These are phyloP conservation scores for Pichiaceae sp. DNA, from an alignment of 1,139 yeast species.

Conservation along the genomic window DNA sequence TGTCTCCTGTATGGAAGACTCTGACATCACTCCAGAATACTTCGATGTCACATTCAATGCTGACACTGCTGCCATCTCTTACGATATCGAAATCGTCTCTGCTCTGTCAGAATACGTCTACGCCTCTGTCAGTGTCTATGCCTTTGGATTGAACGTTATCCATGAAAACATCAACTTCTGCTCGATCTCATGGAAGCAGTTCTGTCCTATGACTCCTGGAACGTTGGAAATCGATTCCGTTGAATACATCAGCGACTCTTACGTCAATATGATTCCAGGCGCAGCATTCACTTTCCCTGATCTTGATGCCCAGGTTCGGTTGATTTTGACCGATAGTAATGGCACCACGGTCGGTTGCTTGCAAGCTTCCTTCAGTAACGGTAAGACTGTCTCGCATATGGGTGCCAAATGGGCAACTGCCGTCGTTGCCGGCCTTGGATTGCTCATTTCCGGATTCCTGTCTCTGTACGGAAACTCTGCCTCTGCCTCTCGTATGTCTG, in stretches of 20 bases:
- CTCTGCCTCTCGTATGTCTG: conserved; percentile 71
- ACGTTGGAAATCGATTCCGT: conserved; percentile 58
- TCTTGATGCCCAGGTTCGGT: conserved; percentile 64
- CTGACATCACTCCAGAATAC: conserved; percentile 52
- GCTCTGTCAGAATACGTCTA: conserved; percentile 47
- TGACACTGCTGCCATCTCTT: conserved; percentile 50
- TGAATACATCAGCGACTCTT: conserved; percentile 40
- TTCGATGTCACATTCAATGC: conserved; percentile 66
- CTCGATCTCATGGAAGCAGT: conserved; percentile 62
- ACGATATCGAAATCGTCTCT: conserved; percentile 54
- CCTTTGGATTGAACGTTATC: conserved; percentile 65
- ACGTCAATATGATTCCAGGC: conserved; percentile 50
- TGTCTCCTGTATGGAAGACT: conserved; percentile 61
- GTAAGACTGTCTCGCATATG: conserved; percentile 64
- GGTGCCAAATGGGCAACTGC: conserved; percentile 87
- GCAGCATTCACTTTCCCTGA: conserved; percentile 73
- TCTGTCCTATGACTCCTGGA: conserved; percentile 73
- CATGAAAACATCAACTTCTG: conserved; percentile 48
- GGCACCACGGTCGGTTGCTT: conserved; percentile 53
- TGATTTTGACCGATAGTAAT: conserved; percentile 31
- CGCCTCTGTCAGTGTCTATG: conserved; percentile 60
- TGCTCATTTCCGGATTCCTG: conserved; percentile 56
- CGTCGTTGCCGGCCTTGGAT: conserved; percentile 69
- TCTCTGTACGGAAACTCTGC: conserved; percentile 72
- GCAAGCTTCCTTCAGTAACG: conserved; percentile 61